Base-by-base conservation (phyloP, 371 early-diverging fungal species). In the Sporodiniella umbellata region DNA sequence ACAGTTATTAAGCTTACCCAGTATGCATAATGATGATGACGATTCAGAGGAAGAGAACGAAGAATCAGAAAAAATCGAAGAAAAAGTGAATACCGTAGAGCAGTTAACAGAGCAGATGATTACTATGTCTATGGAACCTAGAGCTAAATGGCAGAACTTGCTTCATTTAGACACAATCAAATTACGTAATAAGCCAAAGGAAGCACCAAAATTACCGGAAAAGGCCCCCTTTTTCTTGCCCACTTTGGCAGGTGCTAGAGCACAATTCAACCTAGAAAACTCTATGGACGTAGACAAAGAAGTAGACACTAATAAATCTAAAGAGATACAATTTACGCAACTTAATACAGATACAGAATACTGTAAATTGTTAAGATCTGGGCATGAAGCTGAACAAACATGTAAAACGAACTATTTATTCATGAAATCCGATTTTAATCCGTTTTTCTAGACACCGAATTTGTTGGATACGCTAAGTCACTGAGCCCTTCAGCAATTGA, bases 201-300 rank as follows among this genome's bases (percentile, higher is more conserved):
- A 88, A 61, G 82, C 93, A 17, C 92, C 94, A 14, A 93, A 93
- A 58, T 81, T 79, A 15, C 91, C 93, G 22, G 95, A 92, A 60
- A 77, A 81, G 45, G 92, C 94, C 14, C 95, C 96, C 12, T 97
- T 97, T 82, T 97, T 97, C 75, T 68, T 97, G 60, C 86, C 87
- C 8, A 88, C 94, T 0, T 50, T 88, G 14, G 73, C 88, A 5
- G 92, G 88, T 17, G 81, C 84, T 3, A 73, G 80, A 33, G 82
- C 85, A 30, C 78, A 81, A 47, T 91, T 93, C 63, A 79, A 54
- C 21, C 26, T 63, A 3, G 42, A 23, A 14, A 21, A 72, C 21
- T 64, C 75, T 38, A 31, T 47, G 23, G 51, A 64, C 50, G 51
- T 72, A 48, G 55, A 68, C 23, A 57, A 68, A 43, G 70, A 68